Evolutionary conservation across 2,329 filamentous ascomycete species (phyloP).

Genomic region (Diplocarpon rosae): DNA sequence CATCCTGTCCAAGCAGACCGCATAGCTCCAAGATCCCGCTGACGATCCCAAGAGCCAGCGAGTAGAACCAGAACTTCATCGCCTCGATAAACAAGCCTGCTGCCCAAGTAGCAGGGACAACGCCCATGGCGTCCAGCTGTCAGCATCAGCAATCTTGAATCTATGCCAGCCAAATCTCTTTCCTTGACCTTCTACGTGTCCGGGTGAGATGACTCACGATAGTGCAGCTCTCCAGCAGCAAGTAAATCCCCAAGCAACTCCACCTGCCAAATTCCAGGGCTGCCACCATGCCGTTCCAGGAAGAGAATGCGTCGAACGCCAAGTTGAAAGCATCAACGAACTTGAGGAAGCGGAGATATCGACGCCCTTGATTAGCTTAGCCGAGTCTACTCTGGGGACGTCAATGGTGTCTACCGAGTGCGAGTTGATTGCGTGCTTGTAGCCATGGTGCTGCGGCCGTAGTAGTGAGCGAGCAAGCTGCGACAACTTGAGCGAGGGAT

Average conservation of each 20-base stretch:
- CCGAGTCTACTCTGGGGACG: background rate
- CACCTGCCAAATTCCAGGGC: slow-evolving; percentile 44
- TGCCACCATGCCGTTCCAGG: slow-evolving; percentile 14
- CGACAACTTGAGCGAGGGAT: slow-evolving; percentile 36
- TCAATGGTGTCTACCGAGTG: slow-evolving; percentile 28
- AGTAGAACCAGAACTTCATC: slow-evolving; percentile 58
- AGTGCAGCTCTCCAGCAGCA: slow-evolving; percentile 53
- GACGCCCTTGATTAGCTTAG: slow-evolving; percentile 32
- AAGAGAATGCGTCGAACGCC: slow-evolving; percentile 34
- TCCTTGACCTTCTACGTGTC: no score
- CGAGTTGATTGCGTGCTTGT: slow-evolving; percentile 31
- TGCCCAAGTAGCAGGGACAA: slow-evolving; percentile 33
- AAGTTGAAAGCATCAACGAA: slow-evolving; percentile 49
- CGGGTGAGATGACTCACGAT: slow-evolving; percentile 36
- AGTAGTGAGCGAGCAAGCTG: slow-evolving; percentile 34
- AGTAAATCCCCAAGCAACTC: slow-evolving; percentile 54
- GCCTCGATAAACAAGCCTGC: slow-evolving; percentile 42
- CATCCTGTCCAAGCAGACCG: background rate
- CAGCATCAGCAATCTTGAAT: background rate
- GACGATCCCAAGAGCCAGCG: slow-evolving; percentile 30
- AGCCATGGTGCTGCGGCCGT: slow-evolving; percentile 25
- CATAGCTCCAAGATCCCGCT: slow-evolving; percentile 16
- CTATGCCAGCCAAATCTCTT: no score
- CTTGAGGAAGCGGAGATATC: slow-evolving; percentile 57
- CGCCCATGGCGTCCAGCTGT: slow-evolving; percentile 37